Evolutionary conservation across 148 eudicot genomes (phyloP).

Genomic region (Chenopodium berlandieri): DNA sequence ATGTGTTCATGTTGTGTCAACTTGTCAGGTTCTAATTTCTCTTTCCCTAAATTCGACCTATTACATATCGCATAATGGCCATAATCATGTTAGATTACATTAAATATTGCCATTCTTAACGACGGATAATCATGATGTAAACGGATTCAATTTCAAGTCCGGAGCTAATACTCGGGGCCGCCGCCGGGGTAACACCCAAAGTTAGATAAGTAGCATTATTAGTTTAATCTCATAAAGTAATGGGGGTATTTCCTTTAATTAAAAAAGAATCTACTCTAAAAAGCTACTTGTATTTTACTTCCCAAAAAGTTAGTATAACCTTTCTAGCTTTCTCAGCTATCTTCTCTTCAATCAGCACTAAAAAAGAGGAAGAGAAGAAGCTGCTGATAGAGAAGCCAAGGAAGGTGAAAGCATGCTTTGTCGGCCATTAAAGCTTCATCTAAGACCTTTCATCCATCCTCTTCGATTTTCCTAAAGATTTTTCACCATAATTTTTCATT

Average conservation of each 20-base stretch:
- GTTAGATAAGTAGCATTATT: too few species aligned
- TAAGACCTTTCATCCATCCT: slow-evolving; percentile 17
- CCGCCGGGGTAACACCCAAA: too few species aligned
- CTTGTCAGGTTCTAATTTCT: too few species aligned
- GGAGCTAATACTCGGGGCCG: too few species aligned
- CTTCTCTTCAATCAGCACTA: slow-evolving; percentile 5
- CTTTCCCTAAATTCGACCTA: too few species aligned
- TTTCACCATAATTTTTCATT: slow-evolving; percentile 14
- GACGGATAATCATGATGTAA: too few species aligned
- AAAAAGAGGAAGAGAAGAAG: slow-evolving; percentile 19
- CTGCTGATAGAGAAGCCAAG: slow-evolving; percentile 17
- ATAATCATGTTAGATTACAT: too few species aligned
- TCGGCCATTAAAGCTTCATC: slow-evolving; percentile 38
- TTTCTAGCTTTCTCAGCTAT: slow-evolving; percentile 21
- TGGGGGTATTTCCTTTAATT: neutral
- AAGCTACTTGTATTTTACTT: slow-evolving; percentile 24
- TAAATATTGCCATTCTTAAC: too few species aligned
- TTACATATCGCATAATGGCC: too few species aligned
- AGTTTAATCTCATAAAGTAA: neutral
- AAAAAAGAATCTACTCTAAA: neutral
- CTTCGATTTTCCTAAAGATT: slow-evolving; percentile 1
- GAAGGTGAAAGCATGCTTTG: slow-evolving; percentile 30
- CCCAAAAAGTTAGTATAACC: slow-evolving; percentile 21
- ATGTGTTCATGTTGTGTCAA: too few species aligned
- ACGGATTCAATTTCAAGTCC: too few species aligned